Conservation (phyloP, 2,329 filamentous ascomycete genomes). For the Amylocarpus encephaloides region DNA sequence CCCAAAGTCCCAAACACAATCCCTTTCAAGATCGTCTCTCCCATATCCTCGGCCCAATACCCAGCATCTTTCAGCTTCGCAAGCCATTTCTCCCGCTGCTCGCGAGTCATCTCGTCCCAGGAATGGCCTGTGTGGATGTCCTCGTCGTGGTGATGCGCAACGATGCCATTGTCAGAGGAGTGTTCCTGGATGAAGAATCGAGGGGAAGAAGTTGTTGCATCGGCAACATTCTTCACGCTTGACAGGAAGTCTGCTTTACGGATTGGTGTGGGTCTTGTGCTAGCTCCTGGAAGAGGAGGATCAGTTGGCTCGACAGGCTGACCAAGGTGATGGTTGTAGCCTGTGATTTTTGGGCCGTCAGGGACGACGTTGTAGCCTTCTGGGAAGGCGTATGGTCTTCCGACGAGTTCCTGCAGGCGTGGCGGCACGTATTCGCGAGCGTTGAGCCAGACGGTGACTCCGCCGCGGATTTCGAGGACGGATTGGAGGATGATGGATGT, state of each 20-base stretch:
- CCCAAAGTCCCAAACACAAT: conserved; percentile 31
- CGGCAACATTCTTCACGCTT: conserved; percentile 9
- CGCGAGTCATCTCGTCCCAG: conserved; percentile 27
- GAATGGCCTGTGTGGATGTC: conserved; percentile 21
- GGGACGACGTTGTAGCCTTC: conserved; percentile 12
- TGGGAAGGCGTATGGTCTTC: conserved; percentile 24
- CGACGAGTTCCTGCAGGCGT: conserved; percentile 23
- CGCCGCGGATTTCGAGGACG: conserved; percentile 28
- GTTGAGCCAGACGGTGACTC: conserved; percentile 20
- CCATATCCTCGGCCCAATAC: conserved; percentile 29
- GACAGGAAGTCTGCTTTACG: conserved; percentile 16
- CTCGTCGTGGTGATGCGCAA: conserved; percentile 24
- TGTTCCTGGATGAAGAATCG: conserved; percentile 6
- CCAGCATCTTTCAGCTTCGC: conserved; percentile 28
- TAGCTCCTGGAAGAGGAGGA: background rate
- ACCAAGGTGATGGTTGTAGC: conserved; percentile 8
- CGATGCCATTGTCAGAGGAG: conserved; percentile 7
- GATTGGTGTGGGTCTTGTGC: background rate
- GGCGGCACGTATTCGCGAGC: conserved; percentile 23
- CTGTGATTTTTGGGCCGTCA: background rate
- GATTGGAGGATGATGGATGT: conserved; percentile 26
- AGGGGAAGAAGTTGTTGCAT: background rate
- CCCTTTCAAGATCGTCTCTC: conserved; percentile 29
- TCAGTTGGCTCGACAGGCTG: conserved; percentile 4
- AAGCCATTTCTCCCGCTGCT: conserved; percentile 28